Percentiles rank a stretch among this genome's conserved stretches.
Conservation (phyloP, 2,329 filamentous ascomycete species). For the Xylariaceae sp. region DNA sequence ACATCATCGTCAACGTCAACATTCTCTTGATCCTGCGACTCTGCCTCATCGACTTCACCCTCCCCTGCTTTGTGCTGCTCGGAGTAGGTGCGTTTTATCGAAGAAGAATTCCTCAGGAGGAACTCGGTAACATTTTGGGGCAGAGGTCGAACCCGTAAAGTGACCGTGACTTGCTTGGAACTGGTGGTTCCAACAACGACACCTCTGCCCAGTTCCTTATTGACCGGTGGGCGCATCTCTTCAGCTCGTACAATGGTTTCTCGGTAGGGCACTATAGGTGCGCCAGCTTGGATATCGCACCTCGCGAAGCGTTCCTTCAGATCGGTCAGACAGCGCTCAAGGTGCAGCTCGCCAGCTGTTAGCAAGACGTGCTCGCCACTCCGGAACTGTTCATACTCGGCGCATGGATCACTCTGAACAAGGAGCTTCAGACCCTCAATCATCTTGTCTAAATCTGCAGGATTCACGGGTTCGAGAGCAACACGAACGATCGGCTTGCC, state of each 20-base stretch:
- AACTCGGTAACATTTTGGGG: slow-evolving; percentile 78
- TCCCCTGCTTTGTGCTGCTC: slow-evolving; percentile 55
- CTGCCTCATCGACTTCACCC: slow-evolving; percentile 26
- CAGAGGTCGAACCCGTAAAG: slow-evolving; percentile 71
- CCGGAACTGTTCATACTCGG: slow-evolving; percentile 86
- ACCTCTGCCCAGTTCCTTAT: slow-evolving; percentile 81
- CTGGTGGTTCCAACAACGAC: slow-evolving; percentile 69
- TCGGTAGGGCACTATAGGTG: slow-evolving; percentile 90
- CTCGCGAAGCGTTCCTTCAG: slow-evolving; percentile 85
- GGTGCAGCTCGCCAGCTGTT: slow-evolving; percentile 88
- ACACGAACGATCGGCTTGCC: slow-evolving; percentile 92
- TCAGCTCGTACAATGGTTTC: slow-evolving; percentile 83
- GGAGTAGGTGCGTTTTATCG: slow-evolving; percentile 73
- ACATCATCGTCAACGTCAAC: slow-evolving; percentile 53
- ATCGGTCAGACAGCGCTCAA: slow-evolving; percentile 91
- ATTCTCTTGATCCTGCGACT: slow-evolving; percentile 34
- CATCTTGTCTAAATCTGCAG: slow-evolving; percentile 90
- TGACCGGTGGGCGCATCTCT: slow-evolving; percentile 86
- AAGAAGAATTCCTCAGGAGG: slow-evolving; percentile 69
- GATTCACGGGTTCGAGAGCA: slow-evolving; percentile 87
- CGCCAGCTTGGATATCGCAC: slow-evolving; percentile 91
- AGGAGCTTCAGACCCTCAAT: slow-evolving; percentile 79
- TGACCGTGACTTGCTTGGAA: slow-evolving; percentile 79
- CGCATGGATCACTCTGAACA: slow-evolving; percentile 92
- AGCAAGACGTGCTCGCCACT: slow-evolving; percentile 93